Percentiles rank a stretch among this genome's conserved stretches.
These are phyloP conservation scores for Periconia sp. DNA, from an alignment of 2,329 filamentous ascomycete genomes.

Conservation along the genomic window DNA sequence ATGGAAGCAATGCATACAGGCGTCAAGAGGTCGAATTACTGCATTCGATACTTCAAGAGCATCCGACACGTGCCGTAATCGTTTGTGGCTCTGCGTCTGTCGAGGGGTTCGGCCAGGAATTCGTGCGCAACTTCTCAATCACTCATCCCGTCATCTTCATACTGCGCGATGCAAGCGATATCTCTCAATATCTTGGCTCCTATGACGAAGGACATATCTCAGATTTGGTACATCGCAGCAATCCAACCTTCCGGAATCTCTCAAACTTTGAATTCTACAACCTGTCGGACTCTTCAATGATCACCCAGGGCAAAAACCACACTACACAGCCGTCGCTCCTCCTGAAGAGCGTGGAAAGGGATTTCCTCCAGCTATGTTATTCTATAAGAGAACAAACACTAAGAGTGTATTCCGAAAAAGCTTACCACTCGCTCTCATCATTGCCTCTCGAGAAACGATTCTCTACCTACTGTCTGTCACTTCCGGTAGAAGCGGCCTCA, in stretches of 20 bases:
- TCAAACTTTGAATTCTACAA: constrained; percentile 80
- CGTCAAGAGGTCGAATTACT: constrained; percentile 65
- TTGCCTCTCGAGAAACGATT: constrained; percentile 33
- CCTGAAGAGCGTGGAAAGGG: constrained; percentile 67
- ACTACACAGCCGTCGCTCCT: constrained; percentile 63
- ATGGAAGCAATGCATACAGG: constrained; percentile 65
- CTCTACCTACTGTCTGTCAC: background rate
- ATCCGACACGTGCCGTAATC: constrained; percentile 65
- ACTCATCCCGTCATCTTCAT: constrained; percentile 74
- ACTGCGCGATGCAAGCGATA: constrained; percentile 64
- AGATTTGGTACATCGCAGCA: constrained; percentile 60
- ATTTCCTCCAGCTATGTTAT: constrained; percentile 69
- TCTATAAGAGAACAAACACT: constrained; percentile 58
- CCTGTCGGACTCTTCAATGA: constrained; percentile 49
- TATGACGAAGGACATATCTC: constrained; percentile 58
- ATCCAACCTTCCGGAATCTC: constrained; percentile 63
- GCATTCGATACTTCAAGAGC: constrained; percentile 59
- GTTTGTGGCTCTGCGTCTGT: constrained; percentile 71
- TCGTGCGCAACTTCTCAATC: constrained; percentile 63
- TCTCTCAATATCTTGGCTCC: constrained; percentile 62
- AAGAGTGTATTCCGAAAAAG: constrained; percentile 22
- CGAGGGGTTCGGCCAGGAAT: constrained; percentile 62
- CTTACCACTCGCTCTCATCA: constrained; percentile 51
- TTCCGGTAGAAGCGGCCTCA: background rate
- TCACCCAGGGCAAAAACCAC: constrained; percentile 25